A percentile compares a stretch with the other conserved stretches of the same genome.
phyloP scores from a whole-genome alignment of 169 alveolate species.

The Eimeria sp. region DNA sequence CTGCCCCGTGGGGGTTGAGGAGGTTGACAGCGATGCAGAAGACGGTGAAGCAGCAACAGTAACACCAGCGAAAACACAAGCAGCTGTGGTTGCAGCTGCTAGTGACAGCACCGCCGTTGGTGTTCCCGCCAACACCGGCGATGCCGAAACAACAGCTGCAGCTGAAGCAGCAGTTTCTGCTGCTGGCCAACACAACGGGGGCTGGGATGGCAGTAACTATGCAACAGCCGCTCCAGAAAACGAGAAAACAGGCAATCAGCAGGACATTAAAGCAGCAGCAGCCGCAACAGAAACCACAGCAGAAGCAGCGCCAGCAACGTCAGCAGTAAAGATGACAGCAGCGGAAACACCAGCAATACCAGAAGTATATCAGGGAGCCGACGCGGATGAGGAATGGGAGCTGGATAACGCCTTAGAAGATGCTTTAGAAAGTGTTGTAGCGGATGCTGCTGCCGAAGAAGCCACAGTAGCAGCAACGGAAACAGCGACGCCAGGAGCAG shows the following conservation, averaged over 20 bases:
- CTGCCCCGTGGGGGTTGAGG: constrained; percentile 41
- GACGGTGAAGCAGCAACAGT: background rate
- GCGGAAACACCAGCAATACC: background rate
- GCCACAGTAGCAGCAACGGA: constrained; percentile 24
- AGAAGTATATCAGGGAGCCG: background rate
- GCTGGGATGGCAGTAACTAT: background rate
- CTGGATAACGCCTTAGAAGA: constrained; percentile 40
- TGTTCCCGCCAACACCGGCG: background rate
- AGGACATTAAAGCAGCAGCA: background rate
- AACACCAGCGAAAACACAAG: background rate
- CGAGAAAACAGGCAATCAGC: background rate
- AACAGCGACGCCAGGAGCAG: background rate
- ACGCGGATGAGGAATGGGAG: constrained; percentile 40
- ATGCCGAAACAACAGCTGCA: background rate
- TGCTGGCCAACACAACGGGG: background rate
- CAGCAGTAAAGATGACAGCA: background rate
- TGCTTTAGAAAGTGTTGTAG: constrained; percentile 35
- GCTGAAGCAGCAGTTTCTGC: background rate
- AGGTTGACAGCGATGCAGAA: constrained; percentile 1
- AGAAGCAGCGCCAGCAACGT: background rate
- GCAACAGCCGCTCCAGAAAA: background rate
- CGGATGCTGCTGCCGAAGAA: constrained; percentile 50
- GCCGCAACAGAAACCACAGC: background rate
- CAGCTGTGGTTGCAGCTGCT: constrained; percentile 5
- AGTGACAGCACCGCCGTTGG: background rate